Percentiles rank a stretch among this genome's conserved stretches.
phyloP scores from a whole-genome alignment of 2,329 filamentous ascomycete genomes.

The Bipolaris sorokiniana region DNA sequence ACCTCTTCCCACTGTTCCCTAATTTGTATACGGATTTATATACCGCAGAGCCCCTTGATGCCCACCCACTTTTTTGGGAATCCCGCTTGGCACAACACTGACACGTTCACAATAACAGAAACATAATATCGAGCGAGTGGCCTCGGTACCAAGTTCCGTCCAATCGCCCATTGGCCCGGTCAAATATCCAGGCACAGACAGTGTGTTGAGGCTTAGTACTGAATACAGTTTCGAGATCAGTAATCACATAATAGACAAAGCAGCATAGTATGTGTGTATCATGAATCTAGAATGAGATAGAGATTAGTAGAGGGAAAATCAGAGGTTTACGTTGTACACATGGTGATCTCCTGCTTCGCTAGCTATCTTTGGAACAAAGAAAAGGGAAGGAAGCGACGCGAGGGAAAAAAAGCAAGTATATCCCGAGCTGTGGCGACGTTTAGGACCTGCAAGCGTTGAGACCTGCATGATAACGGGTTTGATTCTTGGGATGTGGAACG shows the following conservation, averaged over 20 bases:
- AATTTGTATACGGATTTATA: background rate
- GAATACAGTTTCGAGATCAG: background rate
- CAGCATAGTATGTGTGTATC: background rate
- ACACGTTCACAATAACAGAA: background rate
- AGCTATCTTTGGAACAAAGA: background rate
- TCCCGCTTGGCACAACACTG: background rate
- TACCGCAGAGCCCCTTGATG: background rate
- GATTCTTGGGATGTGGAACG: background rate
- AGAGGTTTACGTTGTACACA: background rate
- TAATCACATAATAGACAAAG: background rate
- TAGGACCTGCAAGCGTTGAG: background rate
- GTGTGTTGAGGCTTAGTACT: background rate
- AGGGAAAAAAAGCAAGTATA: background rate
- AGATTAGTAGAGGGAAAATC: no score
- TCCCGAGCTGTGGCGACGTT: background rate
- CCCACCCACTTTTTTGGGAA: background rate
- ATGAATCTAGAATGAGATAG: background rate
- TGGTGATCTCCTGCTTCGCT: background rate
- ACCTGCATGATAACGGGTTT: background rate
- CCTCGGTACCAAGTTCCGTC: background rate
- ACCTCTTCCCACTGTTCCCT: background rate
- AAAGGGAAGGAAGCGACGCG: no score
- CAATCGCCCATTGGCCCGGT: background rate
- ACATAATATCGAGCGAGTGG: background rate
- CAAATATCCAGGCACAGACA: background rate